Conservation (phyloP, 352 stramenopile species). For the Globisporangium cylindrosporum region DNA sequence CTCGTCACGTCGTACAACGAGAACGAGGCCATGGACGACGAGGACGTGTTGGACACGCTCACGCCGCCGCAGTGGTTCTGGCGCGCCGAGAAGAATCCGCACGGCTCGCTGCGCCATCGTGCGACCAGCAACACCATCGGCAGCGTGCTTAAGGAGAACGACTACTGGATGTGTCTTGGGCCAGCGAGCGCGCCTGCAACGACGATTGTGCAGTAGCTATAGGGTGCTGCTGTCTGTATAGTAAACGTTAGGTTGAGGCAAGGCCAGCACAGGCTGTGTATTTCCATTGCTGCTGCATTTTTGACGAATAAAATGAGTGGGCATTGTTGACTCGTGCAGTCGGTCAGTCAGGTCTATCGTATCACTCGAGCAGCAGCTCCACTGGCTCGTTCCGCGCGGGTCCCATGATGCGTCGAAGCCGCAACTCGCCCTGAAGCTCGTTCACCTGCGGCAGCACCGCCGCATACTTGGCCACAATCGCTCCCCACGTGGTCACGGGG, state of each 20-base stretch:
- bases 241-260: not conserved
- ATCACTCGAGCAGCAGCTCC: conserved; percentile 39
- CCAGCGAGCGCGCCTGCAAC: conserved; percentile 7
- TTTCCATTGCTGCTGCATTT: not conserved
- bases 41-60: conserved; percentile 67
- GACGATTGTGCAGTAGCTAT: not conserved
- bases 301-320: not conserved
- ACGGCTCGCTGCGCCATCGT: conserved; percentile 38
- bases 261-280: not conserved
- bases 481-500: conserved; percentile 43
- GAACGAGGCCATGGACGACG: conserved; percentile 74
- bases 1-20: conserved; percentile 86
- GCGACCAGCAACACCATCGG: conserved; percentile 57
- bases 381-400: conserved; percentile 35
- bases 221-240: conserved; percentile 8
- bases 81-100: conserved; percentile 68
- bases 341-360: not conserved
- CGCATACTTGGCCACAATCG: conserved; percentile 39
- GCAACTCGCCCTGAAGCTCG: conserved; percentile 51
- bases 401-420: conserved; percentile 57
- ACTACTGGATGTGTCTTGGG: conserved; percentile 82
- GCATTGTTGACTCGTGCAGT: not conserved
- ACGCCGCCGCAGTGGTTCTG: conserved; percentile 59
- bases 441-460: conserved; percentile 36
- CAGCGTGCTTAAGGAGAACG: conserved; percentile 67